Conservation (phyloP, 192 early-diverging fungal genomes). For the Umbelopsis vinacea region DNA sequence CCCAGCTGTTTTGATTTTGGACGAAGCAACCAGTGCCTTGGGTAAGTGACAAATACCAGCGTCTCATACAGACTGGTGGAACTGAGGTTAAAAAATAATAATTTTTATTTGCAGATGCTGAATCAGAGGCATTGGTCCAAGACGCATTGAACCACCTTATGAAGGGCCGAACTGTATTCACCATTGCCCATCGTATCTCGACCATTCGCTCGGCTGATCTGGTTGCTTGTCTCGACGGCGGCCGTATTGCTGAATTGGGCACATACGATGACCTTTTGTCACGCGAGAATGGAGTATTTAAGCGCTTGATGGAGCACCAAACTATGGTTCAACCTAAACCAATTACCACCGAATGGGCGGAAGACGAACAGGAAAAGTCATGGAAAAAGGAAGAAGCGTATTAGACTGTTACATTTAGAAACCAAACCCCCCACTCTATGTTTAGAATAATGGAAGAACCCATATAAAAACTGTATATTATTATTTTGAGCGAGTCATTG, state of each 20-base stretch:
- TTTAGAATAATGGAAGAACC: no score
- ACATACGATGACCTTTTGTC: constrained; percentile 65
- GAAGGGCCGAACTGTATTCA: constrained; percentile 66
- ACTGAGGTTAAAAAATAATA: constrained; percentile 28
- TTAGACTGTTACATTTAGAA: not conserved
- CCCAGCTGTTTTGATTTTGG: constrained; percentile 54
- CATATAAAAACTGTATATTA: no score
- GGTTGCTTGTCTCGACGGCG: constrained; percentile 55
- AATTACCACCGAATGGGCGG: not conserved
- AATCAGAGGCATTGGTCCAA: constrained; percentile 68
- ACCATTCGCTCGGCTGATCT: constrained; percentile 67
- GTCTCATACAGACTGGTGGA: constrained; percentile 57
- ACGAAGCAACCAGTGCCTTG: constrained; percentile 66
- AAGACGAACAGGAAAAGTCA: not conserved
- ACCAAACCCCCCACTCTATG: no score
- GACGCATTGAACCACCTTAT: constrained; percentile 59
- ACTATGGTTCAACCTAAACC: constrained; percentile 16
- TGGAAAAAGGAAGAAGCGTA: constrained; percentile 14
- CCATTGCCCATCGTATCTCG: constrained; percentile 73
- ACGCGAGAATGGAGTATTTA: constrained; percentile 41
- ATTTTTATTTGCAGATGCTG: constrained; percentile 48
- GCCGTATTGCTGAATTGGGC: constrained; percentile 60
- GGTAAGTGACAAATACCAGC: constrained; percentile 44
- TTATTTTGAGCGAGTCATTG: no score
- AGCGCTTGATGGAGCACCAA: constrained; percentile 41